Evolutionary conservation across 139 green algal species (phyloP).

Genomic region (Closterium sp.): DNA sequence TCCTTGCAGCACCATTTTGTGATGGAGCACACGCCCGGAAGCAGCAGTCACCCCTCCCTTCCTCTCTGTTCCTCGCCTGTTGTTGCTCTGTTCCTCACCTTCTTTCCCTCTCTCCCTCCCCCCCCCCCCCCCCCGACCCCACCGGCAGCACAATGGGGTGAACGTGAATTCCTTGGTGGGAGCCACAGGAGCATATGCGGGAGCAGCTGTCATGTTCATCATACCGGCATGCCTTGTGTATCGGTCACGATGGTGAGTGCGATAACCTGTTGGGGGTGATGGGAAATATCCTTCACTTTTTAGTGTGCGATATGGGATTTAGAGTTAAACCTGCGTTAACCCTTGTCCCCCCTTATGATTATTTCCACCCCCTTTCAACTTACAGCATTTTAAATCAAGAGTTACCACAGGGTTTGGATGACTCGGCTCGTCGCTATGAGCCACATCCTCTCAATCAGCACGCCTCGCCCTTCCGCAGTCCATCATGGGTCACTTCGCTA

Average conservation of each 20-base stretch:
- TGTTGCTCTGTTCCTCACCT: neutral
- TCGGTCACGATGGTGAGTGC: slow-evolving; percentile 30
- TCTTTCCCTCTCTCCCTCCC: neutral
- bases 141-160: slow-evolving; percentile 19
- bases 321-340: too few relatives aligned
- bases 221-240: slow-evolving; percentile 52
- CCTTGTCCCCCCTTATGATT: neutral
- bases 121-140: neutral
- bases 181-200: slow-evolving; percentile 42
- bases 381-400: slow-evolving; percentile 1
- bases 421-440: slow-evolving; percentile 2
- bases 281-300: too few relatives aligned
- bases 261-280: too few relatives aligned
- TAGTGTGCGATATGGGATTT: too few relatives aligned
- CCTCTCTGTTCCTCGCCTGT: neutral
- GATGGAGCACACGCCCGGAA: too few relatives aligned
- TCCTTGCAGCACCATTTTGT: too few relatives aligned
- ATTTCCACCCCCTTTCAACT: neutral
- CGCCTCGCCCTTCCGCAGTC: slow-evolving; percentile 30
- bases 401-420: neutral
- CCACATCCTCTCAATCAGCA: slow-evolving; percentile 36
- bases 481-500: slow-evolving; percentile 12
- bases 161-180: slow-evolving; percentile 44
- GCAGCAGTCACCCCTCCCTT: too few relatives aligned
- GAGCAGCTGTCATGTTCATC: slow-evolving; percentile 50